Conservation (phyloP, 257 asterid species). For the Avicennia marina region DNA sequence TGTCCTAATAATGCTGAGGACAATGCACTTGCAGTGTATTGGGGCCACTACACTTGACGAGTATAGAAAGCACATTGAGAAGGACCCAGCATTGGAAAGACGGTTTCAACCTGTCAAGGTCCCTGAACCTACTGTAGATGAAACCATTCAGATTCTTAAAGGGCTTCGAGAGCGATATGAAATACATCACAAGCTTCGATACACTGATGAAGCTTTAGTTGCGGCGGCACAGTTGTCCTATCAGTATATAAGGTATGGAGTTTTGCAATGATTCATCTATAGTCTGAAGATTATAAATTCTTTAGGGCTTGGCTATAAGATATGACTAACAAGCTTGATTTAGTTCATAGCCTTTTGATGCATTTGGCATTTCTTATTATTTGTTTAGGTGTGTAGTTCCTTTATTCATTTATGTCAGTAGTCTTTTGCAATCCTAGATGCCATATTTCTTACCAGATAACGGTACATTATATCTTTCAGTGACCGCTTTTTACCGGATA, state of each 20-base stretch:
- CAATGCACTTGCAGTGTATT: conserved; percentile 59
- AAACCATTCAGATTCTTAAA: conserved; percentile 80
- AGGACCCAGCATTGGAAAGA: conserved; percentile 92
- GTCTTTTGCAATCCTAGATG: neutral
- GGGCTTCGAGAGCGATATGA: conserved; percentile 92
- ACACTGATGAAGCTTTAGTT: conserved; percentile 81
- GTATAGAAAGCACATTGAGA: conserved; percentile 85
- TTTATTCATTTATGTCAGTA: neutral
- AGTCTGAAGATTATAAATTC: no score
- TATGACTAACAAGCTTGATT: no score
- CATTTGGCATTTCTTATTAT: no score
- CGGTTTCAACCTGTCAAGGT: conserved; percentile 96
- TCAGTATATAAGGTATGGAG: conserved; percentile 79
- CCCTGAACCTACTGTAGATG: conserved; percentile 95
- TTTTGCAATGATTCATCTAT: neutral
- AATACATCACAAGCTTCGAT: conserved; percentile 94
- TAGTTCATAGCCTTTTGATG: no score
- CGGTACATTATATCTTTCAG: conserved; percentile 49
- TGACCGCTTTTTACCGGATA: conserved; percentile 96
- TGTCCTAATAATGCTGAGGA: neutral
- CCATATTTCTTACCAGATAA: no score
- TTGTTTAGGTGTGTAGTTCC: no score
- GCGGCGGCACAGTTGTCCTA: conserved; percentile 84
- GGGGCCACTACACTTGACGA: conserved; percentile 96
- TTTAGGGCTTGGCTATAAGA: neutral